Conservation (phyloP, 306 rosid genomes). For the Bauhinia variegata region DNA sequence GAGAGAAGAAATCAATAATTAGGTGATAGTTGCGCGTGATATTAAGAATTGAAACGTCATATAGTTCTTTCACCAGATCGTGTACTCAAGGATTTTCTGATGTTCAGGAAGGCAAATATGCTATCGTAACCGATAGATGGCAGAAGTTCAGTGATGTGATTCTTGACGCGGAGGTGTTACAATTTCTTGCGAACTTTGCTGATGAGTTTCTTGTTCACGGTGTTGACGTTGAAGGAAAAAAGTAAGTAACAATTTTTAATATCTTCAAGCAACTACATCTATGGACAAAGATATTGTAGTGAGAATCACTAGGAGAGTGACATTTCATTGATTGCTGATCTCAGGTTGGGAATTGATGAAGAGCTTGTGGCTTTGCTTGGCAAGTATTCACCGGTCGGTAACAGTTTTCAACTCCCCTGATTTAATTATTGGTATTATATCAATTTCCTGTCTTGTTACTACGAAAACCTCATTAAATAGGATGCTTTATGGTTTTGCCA, state of each 20-base stretch:
- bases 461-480: conserved; percentile 13
- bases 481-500: conserved; percentile 40
- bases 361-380: conserved; percentile 92
- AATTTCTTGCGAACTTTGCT: conserved; percentile 80
- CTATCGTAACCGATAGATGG: conserved; percentile 95
- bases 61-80: neutral
- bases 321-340: conserved; percentile 32
- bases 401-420: conserved; percentile 3
- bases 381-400: conserved; percentile 79
- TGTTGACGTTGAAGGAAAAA: conserved; percentile 98
- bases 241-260: conserved; percentile 48
- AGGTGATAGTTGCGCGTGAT: conserved; percentile 8
- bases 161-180: conserved; percentile 60
- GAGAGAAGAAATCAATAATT: conserved; percentile 2
- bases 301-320: too few relatives aligned
- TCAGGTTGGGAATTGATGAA: conserved; percentile 93
- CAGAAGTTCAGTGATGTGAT: conserved; percentile 89
- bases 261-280: conserved; percentile 1
- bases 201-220: conserved; percentile 96
- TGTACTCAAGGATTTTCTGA: conserved; percentile 30
- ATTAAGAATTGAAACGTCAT: neutral
- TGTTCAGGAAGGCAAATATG: conserved; percentile 79
- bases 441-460: conserved; percentile 11
- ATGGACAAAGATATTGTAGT: conserved; percentile 1
- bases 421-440: neutral